phyloP scores from a whole-genome alignment of 345 rosid genomes.

The Stellera chamaejasme region DNA sequence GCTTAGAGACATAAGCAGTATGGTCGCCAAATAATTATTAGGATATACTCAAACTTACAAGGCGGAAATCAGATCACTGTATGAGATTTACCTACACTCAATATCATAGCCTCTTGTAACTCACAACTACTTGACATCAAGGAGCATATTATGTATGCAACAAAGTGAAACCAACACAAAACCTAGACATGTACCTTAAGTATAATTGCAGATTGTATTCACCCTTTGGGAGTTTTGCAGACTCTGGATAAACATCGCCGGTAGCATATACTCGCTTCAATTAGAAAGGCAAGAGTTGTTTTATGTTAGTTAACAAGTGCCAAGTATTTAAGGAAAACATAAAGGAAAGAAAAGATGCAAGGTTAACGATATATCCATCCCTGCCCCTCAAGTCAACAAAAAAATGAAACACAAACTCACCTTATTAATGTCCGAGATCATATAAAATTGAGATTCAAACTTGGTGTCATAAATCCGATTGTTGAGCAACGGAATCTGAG shows the following conservation, averaged over 20 bases:
- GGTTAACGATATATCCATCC: constrained; percentile 2
- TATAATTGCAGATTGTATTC: constrained; percentile 72
- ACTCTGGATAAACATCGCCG: constrained; percentile 85
- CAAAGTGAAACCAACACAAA: too few species aligned
- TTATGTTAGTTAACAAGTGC: constrained; percentile 3
- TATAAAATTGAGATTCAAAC: constrained; percentile 94
- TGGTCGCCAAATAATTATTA: too few species aligned
- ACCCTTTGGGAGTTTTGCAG: constrained; percentile 89
- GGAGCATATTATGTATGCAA: too few species aligned
- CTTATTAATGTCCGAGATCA: constrained; percentile 93
- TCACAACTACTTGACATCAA: too few species aligned
- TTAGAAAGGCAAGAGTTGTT: constrained; percentile 1
- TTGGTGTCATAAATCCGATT: constrained; percentile 93
- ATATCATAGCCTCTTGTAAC: too few species aligned
- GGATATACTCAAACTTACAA: too few species aligned
- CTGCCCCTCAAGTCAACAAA: constrained; percentile 1
- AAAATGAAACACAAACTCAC: constrained; percentile 25
- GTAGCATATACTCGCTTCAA: constrained; percentile 68
- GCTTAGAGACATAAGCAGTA: too few species aligned
- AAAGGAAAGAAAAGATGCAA: not conserved
- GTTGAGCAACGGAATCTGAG: constrained; percentile 80
- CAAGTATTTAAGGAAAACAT: not conserved
- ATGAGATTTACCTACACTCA: too few species aligned
- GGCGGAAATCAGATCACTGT: too few species aligned
- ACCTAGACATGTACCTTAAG: constrained; percentile 45